Conservation (phyloP, 129 eudicot genomes). For the Saussurea involucrata region DNA sequence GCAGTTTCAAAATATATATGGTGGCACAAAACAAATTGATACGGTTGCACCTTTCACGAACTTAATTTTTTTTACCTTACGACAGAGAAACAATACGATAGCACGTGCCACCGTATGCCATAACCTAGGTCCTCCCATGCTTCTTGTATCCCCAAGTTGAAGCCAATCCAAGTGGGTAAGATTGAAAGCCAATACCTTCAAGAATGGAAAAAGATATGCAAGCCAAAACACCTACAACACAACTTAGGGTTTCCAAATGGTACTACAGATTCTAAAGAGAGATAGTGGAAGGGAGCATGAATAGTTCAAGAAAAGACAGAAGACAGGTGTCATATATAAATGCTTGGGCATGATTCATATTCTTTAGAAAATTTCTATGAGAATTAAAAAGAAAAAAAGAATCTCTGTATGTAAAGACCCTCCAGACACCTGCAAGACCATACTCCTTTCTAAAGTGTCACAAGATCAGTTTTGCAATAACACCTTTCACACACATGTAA, state of each 20-base stretch:
- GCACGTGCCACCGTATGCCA: too few relatives aligned
- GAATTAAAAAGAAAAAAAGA: background rate
- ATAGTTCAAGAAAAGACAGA: background rate
- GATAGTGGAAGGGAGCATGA: conserved; percentile 19
- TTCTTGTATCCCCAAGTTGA: background rate
- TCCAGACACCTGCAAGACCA: too few relatives aligned
- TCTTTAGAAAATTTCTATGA: background rate
- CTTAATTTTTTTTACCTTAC: too few relatives aligned
- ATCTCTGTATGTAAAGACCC: background rate
- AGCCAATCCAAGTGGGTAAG: background rate
- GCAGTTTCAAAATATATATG: too few relatives aligned
- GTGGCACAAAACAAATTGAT: too few relatives aligned
- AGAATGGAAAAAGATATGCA: background rate
- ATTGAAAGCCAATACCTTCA: background rate
- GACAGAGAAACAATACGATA: too few relatives aligned
- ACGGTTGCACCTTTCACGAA: too few relatives aligned
- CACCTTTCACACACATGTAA: too few relatives aligned
- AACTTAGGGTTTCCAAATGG: conserved; percentile 19
- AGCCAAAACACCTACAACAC: conserved; percentile 1
- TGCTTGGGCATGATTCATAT: conserved; percentile 1
- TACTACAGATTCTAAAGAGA: background rate
- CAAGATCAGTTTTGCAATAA: too few relatives aligned
- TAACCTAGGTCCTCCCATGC: too few relatives aligned
- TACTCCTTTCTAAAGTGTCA: too few relatives aligned
- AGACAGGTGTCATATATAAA: conserved; percentile 6